Evolutionary conservation across 2,329 filamentous ascomycete genomes (phyloP).

Genomic region (Leptoxyphium fumago): DNA sequence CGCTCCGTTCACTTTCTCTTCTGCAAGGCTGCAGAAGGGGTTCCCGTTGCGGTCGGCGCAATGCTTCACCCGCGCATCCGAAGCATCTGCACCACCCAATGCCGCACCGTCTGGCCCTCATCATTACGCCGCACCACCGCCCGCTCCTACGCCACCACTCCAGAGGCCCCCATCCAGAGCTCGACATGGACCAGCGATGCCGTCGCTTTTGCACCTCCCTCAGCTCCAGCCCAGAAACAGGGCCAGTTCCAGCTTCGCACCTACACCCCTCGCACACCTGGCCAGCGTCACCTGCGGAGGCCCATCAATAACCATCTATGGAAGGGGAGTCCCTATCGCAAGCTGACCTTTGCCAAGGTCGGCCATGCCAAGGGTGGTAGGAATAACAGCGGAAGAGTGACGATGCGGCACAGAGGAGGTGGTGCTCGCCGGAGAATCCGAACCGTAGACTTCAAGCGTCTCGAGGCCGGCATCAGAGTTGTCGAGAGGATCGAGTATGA

Average conservation of each 20-base stretch:
- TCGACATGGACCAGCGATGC: slow-evolving; percentile 13
- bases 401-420: slow-evolving; percentile 81
- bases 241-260: slow-evolving; percentile 48
- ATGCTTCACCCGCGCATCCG: slow-evolving; percentile 57
- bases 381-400: slow-evolving; percentile 74
- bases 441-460: slow-evolving; percentile 75
- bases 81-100: slow-evolving; percentile 31
- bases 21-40: too few species aligned
- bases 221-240: slow-evolving; percentile 19
- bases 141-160: slow-evolving; percentile 39
- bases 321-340: slow-evolving; percentile 74
- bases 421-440: slow-evolving; percentile 85
- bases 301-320: slow-evolving; percentile 94
- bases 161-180: slow-evolving; percentile 18
- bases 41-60: slow-evolving; percentile 1
- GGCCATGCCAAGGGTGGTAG: slow-evolving; percentile 85
- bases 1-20: too few species aligned
- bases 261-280: slow-evolving; percentile 87
- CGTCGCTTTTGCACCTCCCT: slow-evolving; percentile 16
- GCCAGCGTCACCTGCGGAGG: slow-evolving; percentile 77
- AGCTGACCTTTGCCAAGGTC: slow-evolving; percentile 81
- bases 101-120: slow-evolving; percentile 24
- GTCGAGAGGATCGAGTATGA: slow-evolving; percentile 96
- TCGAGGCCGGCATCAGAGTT: slow-evolving; percentile 62
- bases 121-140: slow-evolving; percentile 1